Conservation (phyloP, 345 rosid genomes). For the Microthlaspi erraticum region DNA sequence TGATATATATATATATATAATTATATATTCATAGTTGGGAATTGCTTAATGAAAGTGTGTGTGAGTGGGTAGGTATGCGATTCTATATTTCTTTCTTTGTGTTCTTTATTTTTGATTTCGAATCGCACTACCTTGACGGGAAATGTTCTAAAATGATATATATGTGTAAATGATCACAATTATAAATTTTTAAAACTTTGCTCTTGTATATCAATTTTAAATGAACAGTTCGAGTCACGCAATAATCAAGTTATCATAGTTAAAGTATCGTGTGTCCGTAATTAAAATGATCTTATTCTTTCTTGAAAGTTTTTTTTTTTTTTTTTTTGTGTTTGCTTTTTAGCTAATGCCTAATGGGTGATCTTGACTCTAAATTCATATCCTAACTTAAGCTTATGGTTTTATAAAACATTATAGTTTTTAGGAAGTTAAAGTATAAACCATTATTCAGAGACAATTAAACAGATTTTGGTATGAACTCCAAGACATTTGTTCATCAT, state of each 20-base stretch:
- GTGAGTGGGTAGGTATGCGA: constrained; percentile 47
- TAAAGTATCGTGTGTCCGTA: neutral
- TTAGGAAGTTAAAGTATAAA: constrained; percentile 2
- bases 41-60: constrained; percentile 33
- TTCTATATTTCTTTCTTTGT: constrained; percentile 20
- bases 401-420: neutral
- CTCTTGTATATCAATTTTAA: neutral
- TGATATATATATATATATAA: constrained; percentile 18
- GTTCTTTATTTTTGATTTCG: constrained; percentile 10
- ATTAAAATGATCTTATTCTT: neutral
- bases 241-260: neutral
- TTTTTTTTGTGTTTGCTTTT: neutral
- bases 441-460: neutral
- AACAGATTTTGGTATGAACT: neutral
- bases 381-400: neutral
- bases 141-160: neutral
- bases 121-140: constrained; percentile 30
- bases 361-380: constrained; percentile 11
- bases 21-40: neutral
- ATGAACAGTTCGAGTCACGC: neutral
- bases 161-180: neutral
- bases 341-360: constrained; percentile 13
- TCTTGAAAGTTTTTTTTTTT: neutral
- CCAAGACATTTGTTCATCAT: constrained; percentile 14
- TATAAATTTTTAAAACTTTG: neutral